A percentile compares a stretch with the other conserved stretches of the same genome.
These are phyloP conservation scores for Pistacia atlantica DNA, from an alignment of 345 rosid species.

Conservation along the genomic window DNA sequence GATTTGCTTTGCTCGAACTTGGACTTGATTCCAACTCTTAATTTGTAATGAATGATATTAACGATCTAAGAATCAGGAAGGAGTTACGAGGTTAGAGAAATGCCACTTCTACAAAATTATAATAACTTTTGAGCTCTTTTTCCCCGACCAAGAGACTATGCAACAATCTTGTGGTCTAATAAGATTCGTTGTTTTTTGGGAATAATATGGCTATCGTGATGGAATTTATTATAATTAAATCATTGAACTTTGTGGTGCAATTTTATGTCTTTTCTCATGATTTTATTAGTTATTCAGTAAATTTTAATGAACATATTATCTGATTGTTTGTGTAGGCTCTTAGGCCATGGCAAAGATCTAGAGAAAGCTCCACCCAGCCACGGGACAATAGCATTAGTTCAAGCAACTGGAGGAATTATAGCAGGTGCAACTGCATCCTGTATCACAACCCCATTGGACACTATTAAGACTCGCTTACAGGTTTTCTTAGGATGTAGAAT, in stretches of 20 bases:
- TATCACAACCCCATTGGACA: slow-evolving; percentile 94
- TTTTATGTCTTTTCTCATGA: neutral
- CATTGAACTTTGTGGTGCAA: neutral
- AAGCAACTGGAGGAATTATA: slow-evolving; percentile 88
- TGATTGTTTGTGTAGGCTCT: slow-evolving; percentile 51
- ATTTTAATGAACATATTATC: slow-evolving; percentile 5
- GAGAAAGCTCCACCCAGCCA: slow-evolving; percentile 51
- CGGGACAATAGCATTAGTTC: slow-evolving; percentile 66
- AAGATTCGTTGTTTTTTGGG: neutral
- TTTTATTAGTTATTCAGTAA: neutral
- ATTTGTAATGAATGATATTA: neutral
- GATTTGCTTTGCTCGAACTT: neutral
- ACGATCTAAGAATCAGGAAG: neutral
- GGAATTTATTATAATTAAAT: neutral
- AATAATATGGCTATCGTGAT: neutral
- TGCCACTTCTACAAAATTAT: neutral
- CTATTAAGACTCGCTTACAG: slow-evolving; percentile 95
- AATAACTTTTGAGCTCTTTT: neutral
- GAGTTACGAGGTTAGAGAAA: slow-evolving; percentile 1
- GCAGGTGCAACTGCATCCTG: slow-evolving; percentile 97
- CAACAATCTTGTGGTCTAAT: neutral
- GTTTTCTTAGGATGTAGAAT: slow-evolving; percentile 38
- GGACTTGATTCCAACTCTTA: neutral
- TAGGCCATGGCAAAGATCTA: slow-evolving; percentile 60
- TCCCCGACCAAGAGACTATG: neutral